Evolutionary conservation across 2,329 filamentous ascomycete genomes (phyloP).

Genomic region (Botryotinia calthae): DNA sequence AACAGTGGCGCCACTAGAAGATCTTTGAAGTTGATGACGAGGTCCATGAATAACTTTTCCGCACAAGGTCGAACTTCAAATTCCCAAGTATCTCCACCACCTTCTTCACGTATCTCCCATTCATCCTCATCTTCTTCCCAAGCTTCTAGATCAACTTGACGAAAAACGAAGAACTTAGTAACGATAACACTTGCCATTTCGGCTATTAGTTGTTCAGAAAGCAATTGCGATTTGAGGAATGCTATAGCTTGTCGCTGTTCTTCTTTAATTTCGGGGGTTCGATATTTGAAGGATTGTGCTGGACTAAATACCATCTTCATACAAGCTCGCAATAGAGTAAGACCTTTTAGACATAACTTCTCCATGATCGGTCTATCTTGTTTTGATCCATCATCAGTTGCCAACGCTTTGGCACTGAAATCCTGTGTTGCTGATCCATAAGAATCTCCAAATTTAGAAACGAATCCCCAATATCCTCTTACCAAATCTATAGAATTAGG

Average conservation of each 20-base stretch:
- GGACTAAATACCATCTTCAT: conserved; percentile 82
- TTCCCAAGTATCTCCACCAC: conserved; percentile 80
- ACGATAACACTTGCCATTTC: conserved; percentile 83
- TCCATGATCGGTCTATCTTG: conserved; percentile 67
- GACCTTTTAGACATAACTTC: conserved; percentile 75
- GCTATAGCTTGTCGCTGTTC: conserved; percentile 70
- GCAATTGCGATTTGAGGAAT: conserved; percentile 68
- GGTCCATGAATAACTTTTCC: conserved; percentile 89
- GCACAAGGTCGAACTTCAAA: conserved; percentile 90
- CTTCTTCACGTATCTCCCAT: conserved; percentile 90
- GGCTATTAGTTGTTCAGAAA: conserved; percentile 73
- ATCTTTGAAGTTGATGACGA: conserved; percentile 84
- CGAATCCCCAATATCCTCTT: conserved; percentile 80
- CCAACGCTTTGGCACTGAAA: conserved; percentile 45
- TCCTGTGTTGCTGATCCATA: conserved; percentile 53
- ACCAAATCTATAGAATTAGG: conserved; percentile 76
- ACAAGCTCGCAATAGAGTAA: conserved; percentile 79
- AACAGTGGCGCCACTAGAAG: conserved; percentile 77
- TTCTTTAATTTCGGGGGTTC: conserved; percentile 68
- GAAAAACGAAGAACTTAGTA: conserved; percentile 83
- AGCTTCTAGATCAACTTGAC: conserved; percentile 77
- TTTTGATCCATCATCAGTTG: conserved; percentile 46
- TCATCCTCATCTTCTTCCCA: conserved; percentile 96
- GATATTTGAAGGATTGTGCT: conserved; percentile 78
- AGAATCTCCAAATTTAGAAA: conserved; percentile 71